Conservation (phyloP, 345 rosid species). For the Aquilaria sinensis region DNA sequence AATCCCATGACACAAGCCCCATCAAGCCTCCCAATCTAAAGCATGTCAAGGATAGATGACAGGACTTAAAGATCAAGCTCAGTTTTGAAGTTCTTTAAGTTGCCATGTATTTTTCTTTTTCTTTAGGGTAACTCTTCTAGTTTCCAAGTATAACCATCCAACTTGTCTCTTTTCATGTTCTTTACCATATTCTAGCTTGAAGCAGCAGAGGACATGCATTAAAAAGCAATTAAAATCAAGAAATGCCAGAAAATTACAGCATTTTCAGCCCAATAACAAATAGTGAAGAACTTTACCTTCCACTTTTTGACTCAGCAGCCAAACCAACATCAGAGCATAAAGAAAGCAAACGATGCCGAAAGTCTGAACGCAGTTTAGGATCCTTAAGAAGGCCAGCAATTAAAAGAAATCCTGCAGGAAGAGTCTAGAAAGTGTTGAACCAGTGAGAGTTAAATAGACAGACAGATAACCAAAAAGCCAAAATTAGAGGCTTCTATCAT, state of each 20-base stretch:
- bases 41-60: too few species aligned
- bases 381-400: conserved; percentile 75
- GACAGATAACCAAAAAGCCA: conserved; percentile 16
- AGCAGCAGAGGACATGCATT: conserved; percentile 2
- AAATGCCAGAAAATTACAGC: conserved; percentile 7
- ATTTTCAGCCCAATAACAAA: not conserved
- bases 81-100: too few species aligned
- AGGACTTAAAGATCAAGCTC: too few species aligned
- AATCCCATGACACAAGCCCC: too few species aligned
- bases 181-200: too few species aligned
- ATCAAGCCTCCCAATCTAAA: too few species aligned
- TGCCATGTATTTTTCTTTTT: too few species aligned
- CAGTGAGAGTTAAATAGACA: conserved; percentile 40
- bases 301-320: conserved; percentile 96
- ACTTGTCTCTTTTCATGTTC: too few species aligned
- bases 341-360: conserved; percentile 86
- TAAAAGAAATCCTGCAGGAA: conserved; percentile 97
- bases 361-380: conserved; percentile 79
- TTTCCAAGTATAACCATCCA: too few species aligned
- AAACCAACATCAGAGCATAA: conserved; percentile 97
- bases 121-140: too few species aligned
- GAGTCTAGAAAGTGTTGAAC: conserved; percentile 78
- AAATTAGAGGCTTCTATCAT: conserved; percentile 9
- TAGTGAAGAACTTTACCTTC: conserved; percentile 45
- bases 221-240: conserved; percentile 8